phyloP scores from a whole-genome alignment of 257 asterid species.

The Ehretia macrophylla region DNA sequence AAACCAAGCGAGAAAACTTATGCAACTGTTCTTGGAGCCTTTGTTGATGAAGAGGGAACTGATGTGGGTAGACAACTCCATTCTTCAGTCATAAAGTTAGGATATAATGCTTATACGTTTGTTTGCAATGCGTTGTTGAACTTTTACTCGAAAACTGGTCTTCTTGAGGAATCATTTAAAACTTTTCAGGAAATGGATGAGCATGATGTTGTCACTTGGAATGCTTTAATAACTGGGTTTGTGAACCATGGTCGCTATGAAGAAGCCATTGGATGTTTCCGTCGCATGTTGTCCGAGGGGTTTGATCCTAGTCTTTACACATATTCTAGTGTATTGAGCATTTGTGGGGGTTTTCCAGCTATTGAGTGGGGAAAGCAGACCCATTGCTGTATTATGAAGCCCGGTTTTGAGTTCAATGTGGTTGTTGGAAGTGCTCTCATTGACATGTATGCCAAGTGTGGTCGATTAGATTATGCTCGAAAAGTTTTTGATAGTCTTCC shows the following conservation, averaged over 20 bases:
- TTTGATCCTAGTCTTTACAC: constrained; percentile 55
- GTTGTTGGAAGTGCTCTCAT: constrained; percentile 70
- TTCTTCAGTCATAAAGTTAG: constrained; percentile 44
- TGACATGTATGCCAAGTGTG: constrained; percentile 84
- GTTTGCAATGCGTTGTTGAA: constrained; percentile 56
- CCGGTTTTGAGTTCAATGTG: constrained; percentile 52
- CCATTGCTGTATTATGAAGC: constrained; percentile 54
- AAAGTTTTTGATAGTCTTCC: constrained; percentile 55
- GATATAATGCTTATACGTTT: constrained; percentile 47
- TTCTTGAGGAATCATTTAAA: constrained; percentile 41
- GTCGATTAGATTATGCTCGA: constrained; percentile 47
- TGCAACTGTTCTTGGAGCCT: constrained; percentile 69
- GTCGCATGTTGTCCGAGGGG: constrained; percentile 41
- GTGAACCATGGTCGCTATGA: constrained; percentile 27
- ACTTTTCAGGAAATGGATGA: constrained; percentile 40
- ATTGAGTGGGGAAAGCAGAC: constrained; percentile 77
- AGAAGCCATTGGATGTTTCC: constrained; percentile 36
- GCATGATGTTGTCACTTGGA: constrained; percentile 67
- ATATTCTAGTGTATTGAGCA: constrained; percentile 58
- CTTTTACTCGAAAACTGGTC: constrained; percentile 46
- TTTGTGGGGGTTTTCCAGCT: constrained; percentile 73
- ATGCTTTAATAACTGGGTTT: constrained; percentile 58
- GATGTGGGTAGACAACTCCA: constrained; percentile 58
- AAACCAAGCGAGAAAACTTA: constrained; percentile 61
- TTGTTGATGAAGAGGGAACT: constrained; percentile 37